Conservation (phyloP, 208 protist species). For the Trypanosomatidae sp. region DNA sequence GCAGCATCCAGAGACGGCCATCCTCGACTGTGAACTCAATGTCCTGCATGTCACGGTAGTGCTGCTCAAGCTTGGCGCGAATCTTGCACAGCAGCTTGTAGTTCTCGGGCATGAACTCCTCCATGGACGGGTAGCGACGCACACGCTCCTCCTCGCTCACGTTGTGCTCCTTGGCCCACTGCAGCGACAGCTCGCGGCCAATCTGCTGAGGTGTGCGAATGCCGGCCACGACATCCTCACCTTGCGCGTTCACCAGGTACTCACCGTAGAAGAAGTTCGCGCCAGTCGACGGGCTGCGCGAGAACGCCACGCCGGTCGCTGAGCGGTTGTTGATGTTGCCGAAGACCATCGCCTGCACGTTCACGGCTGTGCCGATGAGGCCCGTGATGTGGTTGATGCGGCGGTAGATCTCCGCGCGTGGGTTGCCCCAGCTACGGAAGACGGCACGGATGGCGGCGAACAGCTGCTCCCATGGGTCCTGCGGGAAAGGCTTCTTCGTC, state of each 20-base stretch:
- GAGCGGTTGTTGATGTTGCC: slow-evolving; percentile 88
- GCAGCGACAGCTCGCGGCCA: slow-evolving; percentile 26
- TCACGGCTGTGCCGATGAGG: slow-evolving; percentile 90
- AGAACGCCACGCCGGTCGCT: slow-evolving; percentile 92
- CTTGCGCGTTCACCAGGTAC: slow-evolving; percentile 92
- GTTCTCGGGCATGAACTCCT: slow-evolving; percentile 75
- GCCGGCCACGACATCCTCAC: slow-evolving; percentile 94
- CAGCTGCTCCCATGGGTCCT: slow-evolving; percentile 83
- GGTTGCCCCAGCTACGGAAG: slow-evolving; percentile 87
- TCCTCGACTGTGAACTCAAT: slow-evolving; percentile 95
- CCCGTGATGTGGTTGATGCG: slow-evolving; percentile 84
- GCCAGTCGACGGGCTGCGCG: slow-evolving; percentile 88
- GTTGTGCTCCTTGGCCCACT: slow-evolving; percentile 59
- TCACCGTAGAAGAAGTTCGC: slow-evolving; percentile 91
- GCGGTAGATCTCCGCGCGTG: slow-evolving; percentile 86
- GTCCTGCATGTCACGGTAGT: slow-evolving; percentile 94
- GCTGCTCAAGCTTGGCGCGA: slow-evolving; percentile 62
- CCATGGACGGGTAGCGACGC: slow-evolving; percentile 58
- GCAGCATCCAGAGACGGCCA: slow-evolving; percentile 90
- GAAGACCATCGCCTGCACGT: slow-evolving; percentile 93
- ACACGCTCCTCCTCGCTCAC: slow-evolving; percentile 51
- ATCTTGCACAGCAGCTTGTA: slow-evolving; percentile 81
- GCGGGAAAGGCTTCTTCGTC: slow-evolving; percentile 68
- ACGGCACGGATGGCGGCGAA: slow-evolving; percentile 81
- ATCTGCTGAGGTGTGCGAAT: slow-evolving; percentile 91